These are phyloP conservation scores for Sugiyamaella grinbergsii DNA, from an alignment of 1,139 yeast species.

Conservation along the genomic window DNA sequence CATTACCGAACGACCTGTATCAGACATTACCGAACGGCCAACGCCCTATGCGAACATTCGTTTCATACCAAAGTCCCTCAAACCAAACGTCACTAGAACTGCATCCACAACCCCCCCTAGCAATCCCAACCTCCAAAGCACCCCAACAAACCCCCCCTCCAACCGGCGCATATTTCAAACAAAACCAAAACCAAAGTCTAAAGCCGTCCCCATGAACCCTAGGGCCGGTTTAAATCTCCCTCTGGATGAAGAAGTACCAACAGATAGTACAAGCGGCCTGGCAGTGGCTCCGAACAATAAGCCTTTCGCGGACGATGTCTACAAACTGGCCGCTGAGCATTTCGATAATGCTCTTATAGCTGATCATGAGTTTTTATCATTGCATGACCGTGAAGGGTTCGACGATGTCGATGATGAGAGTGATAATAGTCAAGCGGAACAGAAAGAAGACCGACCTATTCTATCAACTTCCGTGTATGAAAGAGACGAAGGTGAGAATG, in stretches of 20 bases:
- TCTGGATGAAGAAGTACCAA: background rate
- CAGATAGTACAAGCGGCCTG: background rate
- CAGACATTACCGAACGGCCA: too few relatives aligned
- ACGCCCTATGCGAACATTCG: too few relatives aligned
- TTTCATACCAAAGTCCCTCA: background rate
- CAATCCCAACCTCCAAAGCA: background rate
- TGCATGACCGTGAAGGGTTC: conserved; percentile 30
- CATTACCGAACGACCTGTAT: background rate
- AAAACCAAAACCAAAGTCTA: background rate
- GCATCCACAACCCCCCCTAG: background rate
- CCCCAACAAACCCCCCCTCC: background rate
- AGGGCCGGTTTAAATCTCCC: conserved; percentile 7
- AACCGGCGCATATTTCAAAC: conserved; percentile 6
- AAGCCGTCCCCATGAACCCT: conserved; percentile 16
- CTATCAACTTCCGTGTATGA: conserved; percentile 19
- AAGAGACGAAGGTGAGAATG: conserved; percentile 26
- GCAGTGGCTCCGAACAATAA: conserved; percentile 2
- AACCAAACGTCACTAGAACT: background rate
- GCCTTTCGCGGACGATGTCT: conserved; percentile 24
- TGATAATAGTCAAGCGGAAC: conserved; percentile 26
- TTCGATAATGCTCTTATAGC: conserved; percentile 40
- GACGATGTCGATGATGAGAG: conserved; percentile 15
- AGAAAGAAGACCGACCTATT: conserved; percentile 23
- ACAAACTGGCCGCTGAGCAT: conserved; percentile 34
- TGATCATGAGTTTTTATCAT: conserved; percentile 40